A percentile compares a stretch with the other conserved stretches of the same genome.
Conservation (phyloP, 129 eudicot genomes). For the Lactuca sativa region DNA sequence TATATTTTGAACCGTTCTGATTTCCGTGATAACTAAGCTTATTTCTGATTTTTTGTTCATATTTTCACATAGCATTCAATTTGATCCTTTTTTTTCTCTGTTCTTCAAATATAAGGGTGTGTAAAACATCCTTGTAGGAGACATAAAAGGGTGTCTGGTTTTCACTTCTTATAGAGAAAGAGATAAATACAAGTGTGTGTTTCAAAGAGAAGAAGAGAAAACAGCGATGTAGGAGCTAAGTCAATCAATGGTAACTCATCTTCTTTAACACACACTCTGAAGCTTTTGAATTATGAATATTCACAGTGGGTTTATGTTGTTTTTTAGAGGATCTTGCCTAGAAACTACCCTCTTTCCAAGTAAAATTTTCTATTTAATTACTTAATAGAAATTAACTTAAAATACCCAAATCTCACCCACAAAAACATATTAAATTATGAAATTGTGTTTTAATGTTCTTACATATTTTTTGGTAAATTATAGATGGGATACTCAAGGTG, state of each 20-base stretch:
- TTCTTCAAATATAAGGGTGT: no score
- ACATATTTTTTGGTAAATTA: constrained; percentile 7
- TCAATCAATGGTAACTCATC: constrained; percentile 87
- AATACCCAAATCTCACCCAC: no score
- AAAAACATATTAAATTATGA: background rate
- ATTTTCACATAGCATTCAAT: no score
- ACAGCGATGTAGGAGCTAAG: constrained; percentile 75
- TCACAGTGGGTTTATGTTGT: constrained; percentile 99
- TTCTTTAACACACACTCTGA: constrained; percentile 95
- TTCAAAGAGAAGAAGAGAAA: constrained; percentile 23
- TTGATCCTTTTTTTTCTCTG: no score
- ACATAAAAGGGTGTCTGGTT: constrained; percentile 51
- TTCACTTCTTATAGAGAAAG: constrained; percentile 30
- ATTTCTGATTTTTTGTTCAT: no score
- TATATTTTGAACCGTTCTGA: no score
- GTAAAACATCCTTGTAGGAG: constrained; percentile 34
- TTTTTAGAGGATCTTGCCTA: constrained; percentile 97
- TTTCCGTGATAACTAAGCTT: no score
- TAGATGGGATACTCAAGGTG: constrained; percentile 98
- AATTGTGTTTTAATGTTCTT: background rate
- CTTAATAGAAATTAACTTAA: background rate
- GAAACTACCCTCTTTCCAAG: constrained; percentile 99
- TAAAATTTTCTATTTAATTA: constrained; percentile 14
- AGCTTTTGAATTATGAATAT: constrained; percentile 84
- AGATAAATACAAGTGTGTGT: constrained; percentile 23